These are phyloP conservation scores for Populus hybrid DNA, from an alignment of 441 rosid species.

Conservation along the genomic window DNA sequence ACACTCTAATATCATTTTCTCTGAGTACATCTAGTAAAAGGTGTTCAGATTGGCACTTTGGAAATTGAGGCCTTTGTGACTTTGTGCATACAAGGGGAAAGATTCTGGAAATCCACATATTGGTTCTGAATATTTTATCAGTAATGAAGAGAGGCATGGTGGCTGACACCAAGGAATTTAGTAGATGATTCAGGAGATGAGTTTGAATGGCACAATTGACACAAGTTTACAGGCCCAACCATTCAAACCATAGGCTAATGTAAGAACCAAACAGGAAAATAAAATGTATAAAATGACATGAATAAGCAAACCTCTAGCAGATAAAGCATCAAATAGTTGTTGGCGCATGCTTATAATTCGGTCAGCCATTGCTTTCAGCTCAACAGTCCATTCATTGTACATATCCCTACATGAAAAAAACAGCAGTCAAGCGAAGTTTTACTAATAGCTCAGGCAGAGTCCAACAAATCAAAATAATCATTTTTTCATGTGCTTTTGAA, in stretches of 20 bases:
- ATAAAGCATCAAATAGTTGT: constrained; percentile 61
- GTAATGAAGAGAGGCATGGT: background rate
- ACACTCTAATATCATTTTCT: background rate
- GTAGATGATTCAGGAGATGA: background rate
- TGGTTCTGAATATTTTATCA: background rate
- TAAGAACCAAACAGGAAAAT: background rate
- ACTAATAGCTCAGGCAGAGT: background rate
- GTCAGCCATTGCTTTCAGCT: constrained; percentile 84
- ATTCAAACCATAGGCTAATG: background rate
- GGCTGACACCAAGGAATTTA: background rate
- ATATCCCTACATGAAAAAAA: constrained; percentile 33
- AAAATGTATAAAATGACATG: background rate
- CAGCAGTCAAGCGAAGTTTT: background rate
- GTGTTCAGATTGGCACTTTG: background rate
- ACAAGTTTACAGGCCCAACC: background rate
- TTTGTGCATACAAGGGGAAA: background rate
- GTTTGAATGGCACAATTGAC: background rate
- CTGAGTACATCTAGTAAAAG: background rate
- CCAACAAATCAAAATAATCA: background rate
- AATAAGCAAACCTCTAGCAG: constrained; percentile 40
- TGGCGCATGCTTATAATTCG: constrained; percentile 79
- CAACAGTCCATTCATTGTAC: constrained; percentile 76
- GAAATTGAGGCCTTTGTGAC: background rate
- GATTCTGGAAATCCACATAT: background rate
- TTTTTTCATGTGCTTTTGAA: no score